phyloP scores from a whole-genome alignment of 1,284 basidiomycete species.

The Schizophyllum commune region DNA sequence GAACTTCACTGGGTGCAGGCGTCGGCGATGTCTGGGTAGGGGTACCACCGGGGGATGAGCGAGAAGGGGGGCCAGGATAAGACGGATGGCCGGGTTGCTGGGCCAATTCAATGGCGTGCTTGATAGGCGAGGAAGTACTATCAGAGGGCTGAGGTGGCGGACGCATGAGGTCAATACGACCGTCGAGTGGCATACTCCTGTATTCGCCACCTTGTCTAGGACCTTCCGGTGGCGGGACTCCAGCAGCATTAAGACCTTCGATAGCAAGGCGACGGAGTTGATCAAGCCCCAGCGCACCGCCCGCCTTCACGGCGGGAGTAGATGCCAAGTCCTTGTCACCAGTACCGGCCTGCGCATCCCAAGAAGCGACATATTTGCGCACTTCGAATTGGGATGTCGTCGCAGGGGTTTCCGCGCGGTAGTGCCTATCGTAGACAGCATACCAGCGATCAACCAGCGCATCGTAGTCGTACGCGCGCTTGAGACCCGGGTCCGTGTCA shows the following conservation, averaged over 20 bases:
- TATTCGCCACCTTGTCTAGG: constrained; percentile 54
- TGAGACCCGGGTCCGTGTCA: constrained; percentile 22
- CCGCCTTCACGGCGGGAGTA: constrained; percentile 9
- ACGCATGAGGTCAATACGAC: constrained; percentile 78
- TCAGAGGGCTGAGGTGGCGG: constrained; percentile 24
- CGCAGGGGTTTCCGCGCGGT: constrained; percentile 46
- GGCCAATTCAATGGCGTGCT: background rate
- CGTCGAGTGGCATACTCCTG: constrained; percentile 73
- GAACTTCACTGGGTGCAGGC: constrained; percentile 47
- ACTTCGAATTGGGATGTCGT: constrained; percentile 53
- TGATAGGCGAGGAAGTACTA: background rate
- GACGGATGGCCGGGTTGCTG: background rate
- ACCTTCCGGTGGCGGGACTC: background rate
- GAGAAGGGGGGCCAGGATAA: constrained; percentile 5
- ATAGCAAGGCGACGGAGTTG: constrained; percentile 64
- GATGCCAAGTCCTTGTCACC: constrained; percentile 20
- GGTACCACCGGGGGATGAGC: constrained; percentile 9
- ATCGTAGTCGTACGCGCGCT: constrained; percentile 61
- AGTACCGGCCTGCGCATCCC: constrained; percentile 45
- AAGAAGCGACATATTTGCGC: constrained; percentile 63
- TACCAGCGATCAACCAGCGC: constrained; percentile 87
- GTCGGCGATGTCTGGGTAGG: constrained; percentile 36
- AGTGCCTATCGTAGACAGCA: constrained; percentile 82
- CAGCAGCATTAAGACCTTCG: constrained; percentile 40
- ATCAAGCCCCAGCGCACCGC: constrained; percentile 48